These are phyloP conservation scores for Lactarius evosmus DNA, from an alignment of 768 basidiomycete species.

Conservation along the genomic window DNA sequence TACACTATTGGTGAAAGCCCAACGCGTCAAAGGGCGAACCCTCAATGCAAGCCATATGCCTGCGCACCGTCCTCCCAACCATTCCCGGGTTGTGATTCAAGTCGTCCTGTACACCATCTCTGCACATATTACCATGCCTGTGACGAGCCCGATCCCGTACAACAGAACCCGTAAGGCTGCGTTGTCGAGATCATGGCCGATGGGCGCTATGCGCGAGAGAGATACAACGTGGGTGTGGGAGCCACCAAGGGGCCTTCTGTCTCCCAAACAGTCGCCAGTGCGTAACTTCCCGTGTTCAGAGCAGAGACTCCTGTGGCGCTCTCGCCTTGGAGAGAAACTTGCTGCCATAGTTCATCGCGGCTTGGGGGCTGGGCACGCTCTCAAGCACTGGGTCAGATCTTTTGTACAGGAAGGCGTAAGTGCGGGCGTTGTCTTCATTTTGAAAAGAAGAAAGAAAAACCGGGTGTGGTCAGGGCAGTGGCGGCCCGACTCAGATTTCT, in stretches of 20 bases:
- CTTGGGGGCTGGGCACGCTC: constrained; percentile 71
- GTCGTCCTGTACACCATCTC: constrained; percentile 72
- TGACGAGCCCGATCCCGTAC: constrained; percentile 60
- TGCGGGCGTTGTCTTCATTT: too few relatives aligned
- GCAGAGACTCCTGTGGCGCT: constrained; percentile 73
- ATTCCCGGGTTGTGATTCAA: constrained; percentile 33
- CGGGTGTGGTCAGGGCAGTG: too few relatives aligned
- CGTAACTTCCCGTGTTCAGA: constrained; percentile 60
- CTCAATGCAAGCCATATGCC: constrained; percentile 64
- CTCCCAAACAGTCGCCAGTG: constrained; percentile 60
- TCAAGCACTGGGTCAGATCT: constrained; percentile 36
- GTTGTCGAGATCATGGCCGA: constrained; percentile 54
- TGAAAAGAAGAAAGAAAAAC: too few relatives aligned
- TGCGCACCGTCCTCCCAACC: constrained; percentile 56
- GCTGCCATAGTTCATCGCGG: constrained; percentile 68
- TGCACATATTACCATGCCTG: constrained; percentile 36
- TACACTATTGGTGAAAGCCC: constrained; percentile 53
- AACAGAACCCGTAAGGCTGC: constrained; percentile 51
- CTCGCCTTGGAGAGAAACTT: constrained; percentile 68
- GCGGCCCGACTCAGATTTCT: too few relatives aligned
- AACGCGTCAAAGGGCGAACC: constrained; percentile 54
- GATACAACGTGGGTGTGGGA: constrained; percentile 76
- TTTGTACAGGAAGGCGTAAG: background rate
- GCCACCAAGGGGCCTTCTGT: constrained; percentile 50
- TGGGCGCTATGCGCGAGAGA: constrained; percentile 56